Base-by-base conservation (phyloP, 257 asterid species). In the Solanum clarkiae region DNA sequence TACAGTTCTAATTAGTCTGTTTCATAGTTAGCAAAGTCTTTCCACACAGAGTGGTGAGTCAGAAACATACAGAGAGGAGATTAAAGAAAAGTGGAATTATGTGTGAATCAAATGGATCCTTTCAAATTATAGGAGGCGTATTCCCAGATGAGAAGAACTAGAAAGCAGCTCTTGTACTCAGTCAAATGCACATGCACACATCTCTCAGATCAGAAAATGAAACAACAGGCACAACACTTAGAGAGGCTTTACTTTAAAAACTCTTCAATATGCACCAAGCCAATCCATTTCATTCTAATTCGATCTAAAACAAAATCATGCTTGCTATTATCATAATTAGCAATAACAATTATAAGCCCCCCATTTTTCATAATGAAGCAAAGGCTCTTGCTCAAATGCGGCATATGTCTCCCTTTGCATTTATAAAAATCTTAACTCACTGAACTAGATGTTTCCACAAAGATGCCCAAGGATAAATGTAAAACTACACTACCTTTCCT, bases 401-500 rank as follows among this genome's bases (percentile, higher is more conserved):
- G 29, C 26, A 16, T 53, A 9, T 53, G 65, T 29, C 65, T 53
- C 47, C 6, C 18, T 49, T 77, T 53, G 49, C 49, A 53, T 51
- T 79, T 79, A 79, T 79, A 53, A 10, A 53, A 79, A 18, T 51
- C 16, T 32, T 51, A 77, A 16, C 44, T 51, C 63, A 77, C 63
- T 77, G 65, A 77, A 77, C 82, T 77, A 63, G 63, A 32, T 8
- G 17, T 53, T 79, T 53, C 45, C 22, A 75, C 7, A 53, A 47
- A 79, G 65, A 79, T 8, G 3, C 47, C 65, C 49, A 53, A 79
- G 83, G 29, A 79, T 29, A 26, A 53, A 51, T 53, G 65, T 42
- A 53, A 26, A 51, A 79, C 49, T 79, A 79, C 29, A 79, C 47
- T 89, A 95, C 99, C 98, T 95, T 94, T 84, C 99, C 98, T 12